These are phyloP conservation scores for Elongisporangium undulatum DNA, from an alignment of 352 stramenopile genomes.

Conservation along the genomic window DNA sequence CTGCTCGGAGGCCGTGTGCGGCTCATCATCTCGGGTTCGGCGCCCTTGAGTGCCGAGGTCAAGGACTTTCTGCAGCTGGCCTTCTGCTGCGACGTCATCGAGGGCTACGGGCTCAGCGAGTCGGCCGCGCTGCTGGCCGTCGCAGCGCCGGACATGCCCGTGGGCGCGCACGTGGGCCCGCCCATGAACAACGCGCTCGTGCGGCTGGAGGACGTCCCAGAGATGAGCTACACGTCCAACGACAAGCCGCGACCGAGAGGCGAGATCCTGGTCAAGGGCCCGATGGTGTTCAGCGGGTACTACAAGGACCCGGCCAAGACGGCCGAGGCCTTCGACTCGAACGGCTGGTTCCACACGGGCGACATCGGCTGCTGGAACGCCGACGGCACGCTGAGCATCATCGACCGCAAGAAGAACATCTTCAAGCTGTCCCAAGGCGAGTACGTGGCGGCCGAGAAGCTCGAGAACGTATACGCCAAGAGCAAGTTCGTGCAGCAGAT, in stretches of 20 bases:
- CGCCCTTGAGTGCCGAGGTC: slow-evolving; percentile 85
- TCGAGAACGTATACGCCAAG: slow-evolving; percentile 92
- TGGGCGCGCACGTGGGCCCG: slow-evolving; percentile 87
- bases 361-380: slow-evolving; percentile 93
- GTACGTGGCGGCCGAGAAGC: slow-evolving; percentile 94
- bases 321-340: slow-evolving; percentile 80
- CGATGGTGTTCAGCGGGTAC: slow-evolving; percentile 87
- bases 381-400: slow-evolving; percentile 84
- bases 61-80: slow-evolving; percentile 93
- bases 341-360: slow-evolving; percentile 95
- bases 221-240: slow-evolving; percentile 92
- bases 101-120: slow-evolving; percentile 95
- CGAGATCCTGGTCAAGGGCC: slow-evolving; percentile 58
- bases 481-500: slow-evolving; percentile 87
- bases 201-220: slow-evolving; percentile 90
- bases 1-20: slow-evolving; percentile 82
- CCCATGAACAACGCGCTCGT: slow-evolving; percentile 82
- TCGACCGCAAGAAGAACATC: slow-evolving; percentile 89
- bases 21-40: slow-evolving; percentile 91
- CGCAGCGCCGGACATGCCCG: slow-evolving; percentile 26
- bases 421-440: slow-evolving; percentile 91
- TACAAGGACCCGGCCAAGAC: slow-evolving; percentile 92
- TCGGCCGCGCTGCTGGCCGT: slow-evolving; percentile 75
- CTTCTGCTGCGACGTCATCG: slow-evolving; percentile 82
- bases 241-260: slow-evolving; percentile 49